Conservation (phyloP, 768 basidiomycete genomes). For the Kwoniella europaea region DNA sequence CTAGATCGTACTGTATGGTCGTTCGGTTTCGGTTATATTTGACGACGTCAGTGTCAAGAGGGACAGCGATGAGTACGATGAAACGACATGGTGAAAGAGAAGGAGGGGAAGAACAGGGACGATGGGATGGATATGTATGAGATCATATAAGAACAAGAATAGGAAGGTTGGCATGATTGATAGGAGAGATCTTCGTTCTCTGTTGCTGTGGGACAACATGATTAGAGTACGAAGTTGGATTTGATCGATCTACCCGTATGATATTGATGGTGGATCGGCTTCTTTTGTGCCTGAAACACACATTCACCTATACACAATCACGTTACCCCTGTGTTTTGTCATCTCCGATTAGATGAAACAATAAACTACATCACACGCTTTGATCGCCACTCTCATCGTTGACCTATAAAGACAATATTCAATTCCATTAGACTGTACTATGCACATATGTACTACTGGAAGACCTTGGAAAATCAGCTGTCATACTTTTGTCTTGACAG, state of each 20-base stretch:
- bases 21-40: not conserved
- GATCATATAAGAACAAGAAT: not conserved
- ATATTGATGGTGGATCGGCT: not conserved
- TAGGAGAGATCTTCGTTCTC: not conserved
- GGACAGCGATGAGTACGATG: not conserved
- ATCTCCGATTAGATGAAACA: conserved; percentile 10
- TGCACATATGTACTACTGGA: not conserved
- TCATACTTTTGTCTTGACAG: too few species aligned
- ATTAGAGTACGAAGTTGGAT: not conserved
- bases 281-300: not conserved
- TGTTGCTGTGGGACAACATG: not conserved
- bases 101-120: not conserved
- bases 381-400: conserved; percentile 7
- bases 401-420: not conserved
- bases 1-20: not conserved
- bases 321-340: not conserved
- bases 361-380: conserved; percentile 5
- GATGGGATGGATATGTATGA: not conserved
- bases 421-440: not conserved
- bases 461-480: not conserved
- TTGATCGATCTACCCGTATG: not conserved
- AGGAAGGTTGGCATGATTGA: not conserved
- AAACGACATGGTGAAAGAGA: not conserved
- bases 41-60: not conserved
- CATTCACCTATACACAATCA: not conserved